Percentiles rank a stretch among this genome's conserved stretches.
Conservation (phyloP, 2,329 filamentous ascomycete genomes). For the Phoma herbarum region DNA sequence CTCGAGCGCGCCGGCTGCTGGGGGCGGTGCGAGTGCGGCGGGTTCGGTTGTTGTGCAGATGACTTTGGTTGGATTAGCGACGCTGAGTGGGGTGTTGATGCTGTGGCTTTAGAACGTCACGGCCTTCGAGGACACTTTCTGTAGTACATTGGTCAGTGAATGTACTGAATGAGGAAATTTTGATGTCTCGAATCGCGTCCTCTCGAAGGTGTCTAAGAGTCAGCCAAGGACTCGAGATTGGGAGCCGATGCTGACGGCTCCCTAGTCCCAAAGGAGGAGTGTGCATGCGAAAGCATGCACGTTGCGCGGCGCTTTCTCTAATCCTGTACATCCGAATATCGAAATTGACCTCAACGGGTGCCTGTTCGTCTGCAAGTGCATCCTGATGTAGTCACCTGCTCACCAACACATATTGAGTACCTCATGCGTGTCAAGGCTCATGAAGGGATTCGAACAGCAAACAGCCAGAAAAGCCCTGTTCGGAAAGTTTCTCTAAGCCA, state of each 20-base stretch:
- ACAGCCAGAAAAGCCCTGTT: too few relatives aligned
- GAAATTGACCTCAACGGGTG: background rate
- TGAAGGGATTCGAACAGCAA: too few relatives aligned
- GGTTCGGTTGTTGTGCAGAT: slow-evolving; percentile 1
- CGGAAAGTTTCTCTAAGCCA: too few relatives aligned
- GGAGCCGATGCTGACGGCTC: background rate
- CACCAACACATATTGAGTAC: too few relatives aligned
- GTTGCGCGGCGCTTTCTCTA: background rate
- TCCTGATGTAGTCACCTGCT: too few relatives aligned
- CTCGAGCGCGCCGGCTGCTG: background rate
- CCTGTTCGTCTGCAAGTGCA: too few relatives aligned
- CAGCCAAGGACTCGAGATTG: background rate
- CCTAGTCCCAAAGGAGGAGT: background rate
- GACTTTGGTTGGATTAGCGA: background rate
- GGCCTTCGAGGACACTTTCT: background rate
- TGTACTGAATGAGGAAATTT: fast-evolving
- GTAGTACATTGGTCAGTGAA: background rate
- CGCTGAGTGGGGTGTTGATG: slow-evolving; percentile 5
- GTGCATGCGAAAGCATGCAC: background rate
- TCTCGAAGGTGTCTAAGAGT: background rate
- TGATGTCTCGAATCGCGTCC: background rate
- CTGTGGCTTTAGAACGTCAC: background rate
- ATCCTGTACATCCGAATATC: background rate
- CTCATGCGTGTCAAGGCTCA: too few relatives aligned
- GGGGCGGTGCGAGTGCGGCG: slow-evolving; percentile 2